phyloP scores from a whole-genome alignment of 805 yeast species.

The Candida manassasensis region DNA sequence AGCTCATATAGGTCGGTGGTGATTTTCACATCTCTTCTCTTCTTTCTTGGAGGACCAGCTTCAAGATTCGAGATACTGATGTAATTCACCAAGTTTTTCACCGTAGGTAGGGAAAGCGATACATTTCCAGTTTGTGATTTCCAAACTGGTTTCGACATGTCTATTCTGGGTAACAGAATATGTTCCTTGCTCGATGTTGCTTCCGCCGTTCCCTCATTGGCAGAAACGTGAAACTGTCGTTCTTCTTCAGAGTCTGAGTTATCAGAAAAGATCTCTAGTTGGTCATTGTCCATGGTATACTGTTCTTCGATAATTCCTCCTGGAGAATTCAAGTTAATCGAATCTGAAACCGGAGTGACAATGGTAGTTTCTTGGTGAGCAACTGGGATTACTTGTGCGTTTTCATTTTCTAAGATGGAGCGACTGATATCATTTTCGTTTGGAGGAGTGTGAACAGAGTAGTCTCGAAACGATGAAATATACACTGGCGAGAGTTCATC shows the following conservation, averaged over 20 bases:
- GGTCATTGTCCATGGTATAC: conserved; percentile 10
- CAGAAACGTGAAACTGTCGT: background rate
- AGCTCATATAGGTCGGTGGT: conserved; percentile 13
- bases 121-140: conserved; percentile 1
- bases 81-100: conserved; percentile 2
- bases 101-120: conserved; percentile 1
- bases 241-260: conserved; percentile 4
- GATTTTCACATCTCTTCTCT: conserved; percentile 2
- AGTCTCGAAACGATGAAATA: background rate
- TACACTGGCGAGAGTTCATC: background rate
- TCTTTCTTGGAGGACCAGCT: conserved; percentile 7
- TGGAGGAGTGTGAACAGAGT: background rate
- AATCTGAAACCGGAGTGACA: background rate
- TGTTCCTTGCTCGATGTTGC: background rate
- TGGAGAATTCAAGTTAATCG: conserved; percentile 2
- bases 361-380: too few relatives aligned
- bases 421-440: background rate
- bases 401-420: too few relatives aligned
- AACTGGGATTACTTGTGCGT: too few relatives aligned
- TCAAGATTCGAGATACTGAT: conserved; percentile 7
- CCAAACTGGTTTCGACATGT: background rate
- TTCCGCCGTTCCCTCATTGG: background rate
- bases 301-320: conserved; percentile 10
- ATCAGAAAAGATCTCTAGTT: conserved; percentile 3
- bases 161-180: background rate